Base-by-base conservation (phyloP, 2,329 filamentous ascomycete species). In the Aspergillus pseudoglaucus region DNA sequence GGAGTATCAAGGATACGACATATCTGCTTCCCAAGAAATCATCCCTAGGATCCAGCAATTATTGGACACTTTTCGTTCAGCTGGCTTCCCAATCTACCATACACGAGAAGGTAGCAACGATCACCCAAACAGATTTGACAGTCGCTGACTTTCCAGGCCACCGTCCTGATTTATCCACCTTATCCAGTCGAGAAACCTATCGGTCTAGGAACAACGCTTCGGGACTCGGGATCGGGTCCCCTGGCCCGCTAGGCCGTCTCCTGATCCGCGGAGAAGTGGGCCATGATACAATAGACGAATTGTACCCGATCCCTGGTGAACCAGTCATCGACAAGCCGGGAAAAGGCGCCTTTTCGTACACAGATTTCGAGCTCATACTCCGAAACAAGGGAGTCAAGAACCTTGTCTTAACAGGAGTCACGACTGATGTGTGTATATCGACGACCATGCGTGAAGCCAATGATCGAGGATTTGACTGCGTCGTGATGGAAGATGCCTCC, bases 221-320 rank as follows among this genome's bases (percentile, higher is more conserved):
- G 0, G 69, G 72, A 6, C 55, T 77, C n/a, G 75, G 75, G 0
- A 81, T 82, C 41, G 75, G 72, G 3, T 71, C 74, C 9, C 62
- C 52, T 12, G 80, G 80, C 0, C 79, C 79, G 1, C 61, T 82
- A 40, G 80, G 81, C 1, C 74, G 76, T n/a, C 70, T 83, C 2
- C 64, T 84, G 3, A 68, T 83, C 20, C 75, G 80, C 17, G 80
- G 81, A 1, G 76, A 82, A 55, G 57, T 66, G 18, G 81, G 81
- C 1, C 79, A 82, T 56, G 79, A 78, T 42, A 80, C 75, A 25
- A 72, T 83, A 15, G 64, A 72, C 6, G 79, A 83, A 54, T 61
- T 80, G 27, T 72, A 71, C 48, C 77, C 77, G 12, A 47, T 73
- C 14, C 61, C 63, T 1, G 66, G 65, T 2, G 77, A 80, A 54